Base-by-base conservation (phyloP, 129 eudicot genomes). In the Tagetes patula region DNA sequence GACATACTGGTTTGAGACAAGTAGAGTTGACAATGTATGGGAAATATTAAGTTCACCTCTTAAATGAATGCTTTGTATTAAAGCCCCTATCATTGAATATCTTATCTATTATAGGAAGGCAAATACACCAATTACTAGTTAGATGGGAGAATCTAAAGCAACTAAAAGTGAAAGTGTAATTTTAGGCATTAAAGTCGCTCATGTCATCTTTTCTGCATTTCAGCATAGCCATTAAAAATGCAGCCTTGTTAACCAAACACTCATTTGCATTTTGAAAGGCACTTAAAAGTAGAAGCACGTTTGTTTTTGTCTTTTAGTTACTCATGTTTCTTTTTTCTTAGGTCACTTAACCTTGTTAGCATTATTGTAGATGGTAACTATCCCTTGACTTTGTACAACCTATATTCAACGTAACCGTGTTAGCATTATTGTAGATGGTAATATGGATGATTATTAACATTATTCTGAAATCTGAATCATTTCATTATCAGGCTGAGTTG, bases 401-500 rank as follows among this genome's bases (percentile, higher is more conserved):
- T 48, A 39, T 48, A 74, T 27, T 37, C 61, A 41, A 63, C 49
- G 41, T 33, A 31, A 27, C 32, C 63, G 46, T 73, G 71, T 37
- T 65, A 2, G 53, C 41, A 11, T 61, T 32, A 39, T 38, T 47
- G 63, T 65, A 47, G 48, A 37, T 13, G 31, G 2, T 63, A 20
- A 74, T 8, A 39, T 5, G 37, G n/a, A 4, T 52, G 41, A 49
- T 40, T 66, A 37, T 40, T 71, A 46, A 66, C 32, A 1, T 37
- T 36, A 56, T n/a, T 68, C 37, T 67, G 34, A 9, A 43, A 55
- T 54, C 54, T 14, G 45, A 53, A 39, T 42, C 30, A 8, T 79
- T 5, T 13, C 33, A 37, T 39, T 48, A 62, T 77, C 82, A 91
- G 97, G 91, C 90, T n/a, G 92, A 87, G 73, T 86, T 88, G 78